phyloP scores from a whole-genome alignment of 345 rosid species.

The Euphorbia tirucalli region DNA sequence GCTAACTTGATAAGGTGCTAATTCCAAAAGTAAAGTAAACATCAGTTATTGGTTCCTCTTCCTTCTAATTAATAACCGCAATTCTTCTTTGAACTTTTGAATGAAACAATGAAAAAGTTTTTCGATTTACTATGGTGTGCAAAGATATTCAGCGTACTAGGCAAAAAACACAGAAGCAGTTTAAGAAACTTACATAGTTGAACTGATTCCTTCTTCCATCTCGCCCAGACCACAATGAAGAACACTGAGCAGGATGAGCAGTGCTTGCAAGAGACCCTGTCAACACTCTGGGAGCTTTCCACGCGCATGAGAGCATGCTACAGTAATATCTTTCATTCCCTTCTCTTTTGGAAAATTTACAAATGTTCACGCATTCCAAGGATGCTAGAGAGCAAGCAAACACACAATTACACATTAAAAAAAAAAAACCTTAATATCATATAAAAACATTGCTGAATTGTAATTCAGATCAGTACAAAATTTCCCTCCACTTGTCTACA shows the following conservation, averaged over 20 bases:
- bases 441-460: neutral
- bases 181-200: conserved; percentile 46
- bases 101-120: neutral
- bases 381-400: conserved; percentile 50
- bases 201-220: conserved; percentile 44
- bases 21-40: neutral
- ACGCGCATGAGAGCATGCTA: conserved; percentile 75
- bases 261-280: conserved; percentile 89
- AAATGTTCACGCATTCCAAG: conserved; percentile 74
- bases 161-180: conserved; percentile 1
- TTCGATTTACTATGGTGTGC: neutral
- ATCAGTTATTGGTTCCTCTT: neutral
- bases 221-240: conserved; percentile 33
- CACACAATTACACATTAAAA: conserved; percentile 12
- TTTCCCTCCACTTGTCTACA: conserved; percentile 2
- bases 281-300: conserved; percentile 86
- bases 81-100: neutral
- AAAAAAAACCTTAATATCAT: neutral
- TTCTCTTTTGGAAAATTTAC: conserved; percentile 77
- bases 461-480: neutral
- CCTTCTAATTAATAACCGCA: neutral
- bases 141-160: neutral
- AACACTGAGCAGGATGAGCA: conserved; percentile 54
- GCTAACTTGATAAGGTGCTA: neutral
- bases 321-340: conserved; percentile 65